A percentile compares a stretch with the other conserved stretches of the same genome.
These are phyloP conservation scores for Fusarium odoratissimum DNA, from an alignment of 2,329 filamentous ascomycete genomes.

Conservation along the genomic window DNA sequence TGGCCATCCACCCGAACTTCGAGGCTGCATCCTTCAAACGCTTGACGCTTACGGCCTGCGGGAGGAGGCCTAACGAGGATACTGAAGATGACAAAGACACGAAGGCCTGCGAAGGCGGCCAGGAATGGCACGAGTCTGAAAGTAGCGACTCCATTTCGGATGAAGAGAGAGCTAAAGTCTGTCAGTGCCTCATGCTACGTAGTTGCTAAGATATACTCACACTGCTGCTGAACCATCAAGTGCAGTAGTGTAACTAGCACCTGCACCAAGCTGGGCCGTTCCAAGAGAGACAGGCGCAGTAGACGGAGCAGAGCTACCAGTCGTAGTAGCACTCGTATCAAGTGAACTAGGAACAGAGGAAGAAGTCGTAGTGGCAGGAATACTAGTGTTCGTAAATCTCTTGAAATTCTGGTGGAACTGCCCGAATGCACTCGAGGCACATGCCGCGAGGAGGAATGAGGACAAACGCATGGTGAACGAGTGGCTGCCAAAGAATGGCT, in stretches of 20 bases:
- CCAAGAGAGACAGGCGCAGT: background rate
- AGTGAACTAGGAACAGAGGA: background rate
- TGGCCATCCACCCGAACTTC: background rate
- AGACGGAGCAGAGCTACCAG: background rate
- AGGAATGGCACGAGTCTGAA: background rate
- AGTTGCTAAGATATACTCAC: background rate
- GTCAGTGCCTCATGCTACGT: background rate
- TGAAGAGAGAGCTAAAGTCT: background rate
- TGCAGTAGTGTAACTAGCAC: background rate
- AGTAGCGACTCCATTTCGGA: background rate
- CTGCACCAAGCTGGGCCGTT: background rate
- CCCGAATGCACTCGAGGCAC: background rate
- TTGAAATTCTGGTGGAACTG: background rate
- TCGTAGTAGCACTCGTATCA: background rate
- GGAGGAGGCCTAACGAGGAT: background rate
- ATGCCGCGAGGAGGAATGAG: background rate
- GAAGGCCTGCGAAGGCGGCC: background rate
- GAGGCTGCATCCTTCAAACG: background rate
- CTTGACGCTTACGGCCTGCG: background rate
- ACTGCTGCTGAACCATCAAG: conserved; percentile 2
- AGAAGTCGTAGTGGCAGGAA: background rate
- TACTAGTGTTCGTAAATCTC: conserved; percentile 32
- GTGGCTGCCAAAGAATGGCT: background rate
- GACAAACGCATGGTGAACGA: background rate
- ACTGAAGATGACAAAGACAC: conserved; percentile 6